A percentile compares a stretch with the other conserved stretches of the same genome.
These are phyloP conservation scores for Litsea cubeba DNA, from an alignment of 164 flowering plant genomes.

Conservation along the genomic window DNA sequence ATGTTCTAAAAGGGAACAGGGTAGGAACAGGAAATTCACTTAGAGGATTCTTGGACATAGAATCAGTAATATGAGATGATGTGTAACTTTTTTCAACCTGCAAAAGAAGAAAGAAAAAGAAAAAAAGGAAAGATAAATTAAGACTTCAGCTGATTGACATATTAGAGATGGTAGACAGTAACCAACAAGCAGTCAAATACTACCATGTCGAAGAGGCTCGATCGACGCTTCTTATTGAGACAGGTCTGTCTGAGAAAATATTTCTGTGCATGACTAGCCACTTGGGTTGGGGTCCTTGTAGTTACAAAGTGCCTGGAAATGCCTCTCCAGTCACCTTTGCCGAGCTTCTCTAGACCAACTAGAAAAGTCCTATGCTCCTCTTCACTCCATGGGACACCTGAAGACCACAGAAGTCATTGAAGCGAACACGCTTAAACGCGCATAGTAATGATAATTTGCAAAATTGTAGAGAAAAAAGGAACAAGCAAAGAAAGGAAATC, in stretches of 20 bases:
- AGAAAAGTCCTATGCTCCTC: conserved; percentile 72
- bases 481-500: not conserved
- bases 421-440: not conserved
- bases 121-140: not conserved
- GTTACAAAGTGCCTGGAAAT: conserved; percentile 71
- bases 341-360: conserved; percentile 69
- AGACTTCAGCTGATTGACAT: not conserved
- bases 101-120: not conserved
- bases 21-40: conserved; percentile 5
- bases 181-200: not conserved
- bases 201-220: conserved; percentile 89
- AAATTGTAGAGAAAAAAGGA: not conserved
- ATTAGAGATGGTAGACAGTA: not conserved
- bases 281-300: conserved; percentile 84
- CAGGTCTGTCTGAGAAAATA: conserved; percentile 61
- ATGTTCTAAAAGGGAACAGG: conserved; percentile 2
- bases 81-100: conserved; percentile 27
- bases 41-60: conserved; percentile 10
- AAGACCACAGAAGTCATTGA: not conserved
- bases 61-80: not conserved
- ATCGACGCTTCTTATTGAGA: conserved; percentile 59
- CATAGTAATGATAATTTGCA: not conserved
- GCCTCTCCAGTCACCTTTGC: conserved; percentile 94
- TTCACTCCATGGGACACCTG: conserved; percentile 88
- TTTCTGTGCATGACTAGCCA: conserved; percentile 93